These are phyloP conservation scores for Aspergillus sclerotialis DNA, from an alignment of 2,329 filamentous ascomycete genomes.

Conservation along the genomic window DNA sequence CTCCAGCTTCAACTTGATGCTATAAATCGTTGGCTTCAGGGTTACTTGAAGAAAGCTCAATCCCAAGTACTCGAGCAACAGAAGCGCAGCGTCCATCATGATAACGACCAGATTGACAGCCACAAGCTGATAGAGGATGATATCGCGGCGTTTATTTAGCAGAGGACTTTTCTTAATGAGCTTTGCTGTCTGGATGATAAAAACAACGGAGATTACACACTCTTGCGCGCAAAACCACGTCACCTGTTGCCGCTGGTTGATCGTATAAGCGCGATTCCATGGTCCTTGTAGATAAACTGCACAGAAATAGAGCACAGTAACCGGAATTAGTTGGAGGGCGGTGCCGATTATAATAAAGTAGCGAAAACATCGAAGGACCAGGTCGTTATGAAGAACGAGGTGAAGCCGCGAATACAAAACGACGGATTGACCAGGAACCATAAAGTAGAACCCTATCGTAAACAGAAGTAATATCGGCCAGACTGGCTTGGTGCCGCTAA, in stretches of 20 bases:
- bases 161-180: constrained; percentile 39
- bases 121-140: constrained; percentile 37
- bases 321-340: constrained; percentile 36
- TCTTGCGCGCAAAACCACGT: constrained; percentile 51
- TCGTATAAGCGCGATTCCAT: constrained; percentile 5
- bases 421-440: constrained; percentile 43
- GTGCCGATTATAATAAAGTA: constrained; percentile 40
- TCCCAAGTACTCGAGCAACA: constrained; percentile 35
- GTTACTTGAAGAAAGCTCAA: constrained; percentile 38
- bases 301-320: constrained; percentile 35
- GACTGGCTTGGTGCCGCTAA: not conserved
- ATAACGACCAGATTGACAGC: constrained; percentile 42
- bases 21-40: constrained; percentile 40
- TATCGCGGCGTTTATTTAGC: constrained; percentile 28
- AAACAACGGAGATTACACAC: constrained; percentile 44
- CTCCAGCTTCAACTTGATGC: constrained; percentile 43
- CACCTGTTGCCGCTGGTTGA: constrained; percentile 49
- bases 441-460: constrained; percentile 7
- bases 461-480: not conserved
- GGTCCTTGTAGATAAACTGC: not conserved
- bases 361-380: constrained; percentile 30
- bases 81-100: constrained; percentile 36
- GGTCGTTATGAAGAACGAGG: constrained; percentile 33
- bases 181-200: constrained; percentile 46
- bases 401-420: constrained; percentile 45